A percentile compares a stretch with the other conserved stretches of the same genome.
Evolutionary conservation across 768 basidiomycete species (phyloP).

Genomic region (Suillus occidentalis): DNA sequence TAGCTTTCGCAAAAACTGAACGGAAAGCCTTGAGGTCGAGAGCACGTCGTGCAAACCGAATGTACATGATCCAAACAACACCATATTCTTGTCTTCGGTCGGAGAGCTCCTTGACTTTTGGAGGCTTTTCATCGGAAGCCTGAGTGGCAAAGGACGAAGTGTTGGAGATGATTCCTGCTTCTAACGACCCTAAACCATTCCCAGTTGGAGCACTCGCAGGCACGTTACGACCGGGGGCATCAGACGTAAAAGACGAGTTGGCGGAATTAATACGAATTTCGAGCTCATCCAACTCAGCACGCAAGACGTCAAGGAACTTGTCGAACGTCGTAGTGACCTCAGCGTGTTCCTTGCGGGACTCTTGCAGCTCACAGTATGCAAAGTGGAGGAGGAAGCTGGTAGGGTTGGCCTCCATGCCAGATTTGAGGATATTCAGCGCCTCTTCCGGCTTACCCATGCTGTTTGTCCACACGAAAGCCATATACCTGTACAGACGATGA

Average conservation of each 20-base stretch:
- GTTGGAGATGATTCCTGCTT: constrained; percentile 35
- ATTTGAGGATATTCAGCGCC: constrained; percentile 73
- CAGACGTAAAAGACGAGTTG: constrained; percentile 40
- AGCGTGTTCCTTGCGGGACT: constrained; percentile 58
- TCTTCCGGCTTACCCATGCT: constrained; percentile 79
- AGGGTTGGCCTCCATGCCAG: constrained; percentile 87
- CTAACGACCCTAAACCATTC: constrained; percentile 19
- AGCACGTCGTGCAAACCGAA: constrained; percentile 87
- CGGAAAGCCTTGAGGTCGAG: constrained; percentile 84
- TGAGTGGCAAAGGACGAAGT: constrained; percentile 53
- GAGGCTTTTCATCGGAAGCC: constrained; percentile 51
- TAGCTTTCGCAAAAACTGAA: constrained; percentile 75
- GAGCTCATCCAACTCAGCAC: constrained; percentile 59
- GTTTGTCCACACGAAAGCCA: constrained; percentile 84
- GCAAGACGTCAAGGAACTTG: constrained; percentile 66
- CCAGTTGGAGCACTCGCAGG: constrained; percentile 24
- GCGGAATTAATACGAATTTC: constrained; percentile 45
- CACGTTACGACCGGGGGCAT: constrained; percentile 28
- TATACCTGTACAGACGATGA: constrained; percentile 58
- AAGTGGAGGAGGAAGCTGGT: constrained; percentile 89
- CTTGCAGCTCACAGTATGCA: constrained; percentile 76
- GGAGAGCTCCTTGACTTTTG: constrained; percentile 53
- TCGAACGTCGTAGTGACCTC: constrained; percentile 75
- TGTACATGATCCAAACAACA: constrained; percentile 85
- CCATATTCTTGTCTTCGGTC: constrained; percentile 67